phyloP scores from a whole-genome alignment of 176 grass and related monocot species.

The Carex littledalei region DNA sequence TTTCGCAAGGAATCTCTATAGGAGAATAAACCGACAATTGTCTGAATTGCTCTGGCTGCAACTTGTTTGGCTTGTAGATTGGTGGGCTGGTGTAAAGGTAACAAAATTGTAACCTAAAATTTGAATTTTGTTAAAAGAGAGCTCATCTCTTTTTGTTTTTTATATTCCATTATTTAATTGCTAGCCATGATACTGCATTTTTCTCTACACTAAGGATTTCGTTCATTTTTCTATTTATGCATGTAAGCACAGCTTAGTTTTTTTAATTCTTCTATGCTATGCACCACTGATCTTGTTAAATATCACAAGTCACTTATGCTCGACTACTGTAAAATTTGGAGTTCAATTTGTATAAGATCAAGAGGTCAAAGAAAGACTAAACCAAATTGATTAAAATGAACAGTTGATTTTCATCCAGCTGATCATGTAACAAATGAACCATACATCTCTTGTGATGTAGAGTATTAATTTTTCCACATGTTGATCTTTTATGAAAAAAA shows the following conservation, averaged over 20 bases:
- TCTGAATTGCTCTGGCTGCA: slow-evolving; percentile 86
- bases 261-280: neutral
- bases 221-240: neutral
- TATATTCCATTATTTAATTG: neutral
- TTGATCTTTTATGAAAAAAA: neutral
- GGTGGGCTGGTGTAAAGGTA: slow-evolving; percentile 98
- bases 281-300: neutral
- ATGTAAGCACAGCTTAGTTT: neutral
- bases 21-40: slow-evolving; percentile 67
- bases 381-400: neutral
- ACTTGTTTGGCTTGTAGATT: slow-evolving; percentile 93
- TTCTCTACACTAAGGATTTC: neutral
- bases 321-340: neutral
- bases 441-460: neutral
- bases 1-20: slow-evolving; percentile 64
- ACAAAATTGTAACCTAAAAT: neutral
- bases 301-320: neutral
- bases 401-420: neutral
- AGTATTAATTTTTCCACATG: neutral
- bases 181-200: neutral
- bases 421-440: neutral
- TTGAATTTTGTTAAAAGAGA: neutral
- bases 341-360: neutral
- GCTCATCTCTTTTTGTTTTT: neutral
- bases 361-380: neutral